Base-by-base conservation (phyloP, 495 filamentous ascomycete genomes). In the Lasiosphaeria miniovina region DNA sequence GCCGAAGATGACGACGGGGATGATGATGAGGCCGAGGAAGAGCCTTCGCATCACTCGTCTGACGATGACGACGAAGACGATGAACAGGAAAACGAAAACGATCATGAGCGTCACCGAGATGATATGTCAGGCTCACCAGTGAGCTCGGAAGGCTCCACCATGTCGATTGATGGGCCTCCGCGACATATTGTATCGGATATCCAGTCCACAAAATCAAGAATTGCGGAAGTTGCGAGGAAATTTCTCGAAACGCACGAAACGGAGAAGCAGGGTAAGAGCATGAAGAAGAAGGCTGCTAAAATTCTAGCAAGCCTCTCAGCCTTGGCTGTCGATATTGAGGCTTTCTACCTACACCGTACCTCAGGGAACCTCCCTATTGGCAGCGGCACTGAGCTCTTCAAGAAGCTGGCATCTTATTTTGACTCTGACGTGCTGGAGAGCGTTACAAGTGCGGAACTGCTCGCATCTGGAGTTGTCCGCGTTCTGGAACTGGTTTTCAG, bases 381-480 rank as follows among this genome's bases (percentile, higher is more conserved):
- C 14, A 74, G 80, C 55, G 86, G 88, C 7, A 74, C 76, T 12
- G 71, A 81, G 1, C 80, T 96, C 7, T 98, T 98, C 75, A 76
- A 78, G 36, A 87, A 79, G 40, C 75, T 99, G 54, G 91, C 91
- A 1, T 80, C 83, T n/a, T 91, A 92, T 66, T 99, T 99, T 69
- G 88, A 94, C 58, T 87, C 88, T 3, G 89, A 96, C 71, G 79
- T 84, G 31, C 69, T 98, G 60, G 88, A 96, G 71, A 96, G 91
- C 56, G 93, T 98, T 38, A 98, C 95, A n/a, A 99, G 95, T 72
- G 90, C 92, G 14, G 95, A 99, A 67, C 74, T 99, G 33, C 84
- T 98, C 12, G 90, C 88, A 55, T 97, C 95, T 7, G 88, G 90
- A 31, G 84, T 99, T 56, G 91, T 98, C 33, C 82, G 89, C 38